Conservation (phyloP, 2,329 filamentous ascomycete species). For the Fonsecaea erecta region DNA sequence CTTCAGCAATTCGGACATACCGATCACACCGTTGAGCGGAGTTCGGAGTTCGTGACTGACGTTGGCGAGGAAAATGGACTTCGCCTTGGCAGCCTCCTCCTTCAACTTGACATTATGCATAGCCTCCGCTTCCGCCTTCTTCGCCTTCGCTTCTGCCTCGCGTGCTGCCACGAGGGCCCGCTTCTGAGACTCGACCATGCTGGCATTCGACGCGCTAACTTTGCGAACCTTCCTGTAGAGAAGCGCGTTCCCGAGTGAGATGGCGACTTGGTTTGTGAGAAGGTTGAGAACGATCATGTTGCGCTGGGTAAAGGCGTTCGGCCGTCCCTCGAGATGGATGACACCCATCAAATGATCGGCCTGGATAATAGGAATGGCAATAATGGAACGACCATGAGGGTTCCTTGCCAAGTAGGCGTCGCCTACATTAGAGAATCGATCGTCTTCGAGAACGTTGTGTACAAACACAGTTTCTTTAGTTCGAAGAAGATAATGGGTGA, state of each 20-base stretch:
- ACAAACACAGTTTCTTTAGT: conserved; percentile 68
- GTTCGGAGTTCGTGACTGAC: conserved; percentile 52
- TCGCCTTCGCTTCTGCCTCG: conserved; percentile 67
- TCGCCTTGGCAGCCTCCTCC: conserved; percentile 66
- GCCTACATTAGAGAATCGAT: conserved; percentile 66
- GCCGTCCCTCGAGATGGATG: conserved; percentile 66
- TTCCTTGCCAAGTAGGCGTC: conserved; percentile 61
- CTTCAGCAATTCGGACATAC: conserved; percentile 49
- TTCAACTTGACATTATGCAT: conserved; percentile 69
- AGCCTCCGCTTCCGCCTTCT: conserved; percentile 66
- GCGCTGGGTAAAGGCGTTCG: conserved; percentile 67
- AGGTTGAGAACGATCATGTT: conserved; percentile 58
- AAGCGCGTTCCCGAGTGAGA: conserved; percentile 67
- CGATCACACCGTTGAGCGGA: conserved; percentile 50
- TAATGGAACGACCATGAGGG: conserved; percentile 63
- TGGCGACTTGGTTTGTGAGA: conserved; percentile 67
- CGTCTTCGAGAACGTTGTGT: conserved; percentile 67
- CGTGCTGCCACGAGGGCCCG: conserved; percentile 65
- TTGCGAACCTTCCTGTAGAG: conserved; percentile 66
- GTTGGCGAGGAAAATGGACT: conserved; percentile 53
- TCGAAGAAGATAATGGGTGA: conserved; percentile 65
- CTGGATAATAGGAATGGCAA: conserved; percentile 66
- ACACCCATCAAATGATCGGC: conserved; percentile 63
- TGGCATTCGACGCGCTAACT: conserved; percentile 66
- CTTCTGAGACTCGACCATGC: conserved; percentile 70